Evolutionary conservation across 116 monocot species (phyloP).

Genomic region (Dioscorea cayenensis): DNA sequence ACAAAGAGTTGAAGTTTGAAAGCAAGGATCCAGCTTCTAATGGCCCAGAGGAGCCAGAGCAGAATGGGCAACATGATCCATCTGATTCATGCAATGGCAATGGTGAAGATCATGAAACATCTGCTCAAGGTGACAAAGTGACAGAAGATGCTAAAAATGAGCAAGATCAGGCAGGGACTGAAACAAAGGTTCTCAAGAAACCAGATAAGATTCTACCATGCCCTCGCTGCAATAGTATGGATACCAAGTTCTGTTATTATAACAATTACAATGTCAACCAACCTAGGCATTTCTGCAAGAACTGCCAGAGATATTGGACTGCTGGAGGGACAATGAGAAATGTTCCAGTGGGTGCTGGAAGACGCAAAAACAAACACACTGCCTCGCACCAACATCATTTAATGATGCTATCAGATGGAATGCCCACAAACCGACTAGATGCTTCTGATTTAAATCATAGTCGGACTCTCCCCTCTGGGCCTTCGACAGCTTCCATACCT

Average conservation of each 20-base stretch:
- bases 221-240: slow-evolving; percentile 95
- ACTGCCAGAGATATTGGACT: slow-evolving; percentile 99
- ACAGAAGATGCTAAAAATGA: slow-evolving; percentile 22
- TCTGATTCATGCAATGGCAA: slow-evolving; percentile 16
- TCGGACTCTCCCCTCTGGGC: slow-evolving; percentile 19
- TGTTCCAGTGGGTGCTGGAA: slow-evolving; percentile 96
- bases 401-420: slow-evolving; percentile 27
- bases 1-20: slow-evolving; percentile 18
- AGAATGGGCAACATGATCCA: slow-evolving; percentile 15
- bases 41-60: slow-evolving; percentile 8
- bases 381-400: slow-evolving; percentile 36
- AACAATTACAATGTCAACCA: slow-evolving; percentile 99
- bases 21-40: slow-evolving; percentile 2
- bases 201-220: slow-evolving; percentile 94
- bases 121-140: slow-evolving; percentile 17
- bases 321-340: slow-evolving; percentile 98
- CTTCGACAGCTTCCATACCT: slow-evolving; percentile 9
- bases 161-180: slow-evolving; percentile 33
- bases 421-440: slow-evolving; percentile 21
- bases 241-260: slow-evolving; percentile 99
- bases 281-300: slow-evolving; percentile 97
- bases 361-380: slow-evolving; percentile 80
- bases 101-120: slow-evolving; percentile 14
- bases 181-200: slow-evolving; percentile 65
- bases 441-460: slow-evolving; percentile 21